A percentile compares a stretch with the other conserved stretches of the same genome.
Evolutionary conservation across 352 stramenopile genomes (phyloP).

Genomic region (Globisporangium paroecandrum): DNA sequence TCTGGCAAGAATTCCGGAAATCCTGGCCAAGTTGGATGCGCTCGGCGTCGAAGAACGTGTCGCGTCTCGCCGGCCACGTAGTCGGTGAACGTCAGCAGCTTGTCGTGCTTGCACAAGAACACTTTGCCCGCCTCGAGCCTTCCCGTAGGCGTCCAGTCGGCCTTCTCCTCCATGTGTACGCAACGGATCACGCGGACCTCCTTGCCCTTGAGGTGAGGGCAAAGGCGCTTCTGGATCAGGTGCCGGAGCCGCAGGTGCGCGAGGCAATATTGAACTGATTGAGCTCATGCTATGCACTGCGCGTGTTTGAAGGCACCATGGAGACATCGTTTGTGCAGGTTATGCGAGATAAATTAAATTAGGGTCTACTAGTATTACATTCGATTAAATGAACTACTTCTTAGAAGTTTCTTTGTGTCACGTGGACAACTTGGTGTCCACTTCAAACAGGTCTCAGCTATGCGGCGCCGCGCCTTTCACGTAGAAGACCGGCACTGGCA

Average conservation of each 20-base stretch:
- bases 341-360: no score
- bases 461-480: constrained; percentile 26
- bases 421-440: background rate
- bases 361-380: no score
- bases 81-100: constrained; percentile 54
- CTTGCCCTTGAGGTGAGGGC: constrained; percentile 59
- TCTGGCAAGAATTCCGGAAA: constrained; percentile 28
- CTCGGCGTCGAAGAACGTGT: constrained; percentile 58
- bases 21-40: constrained; percentile 31
- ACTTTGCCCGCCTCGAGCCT: constrained; percentile 58
- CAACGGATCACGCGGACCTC: constrained; percentile 46
- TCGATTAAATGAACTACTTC: no score
- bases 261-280: constrained; percentile 6
- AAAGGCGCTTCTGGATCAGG: constrained; percentile 65
- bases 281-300: no score
- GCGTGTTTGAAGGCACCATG: no score
- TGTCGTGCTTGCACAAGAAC: constrained; percentile 40
- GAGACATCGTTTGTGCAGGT: no score
- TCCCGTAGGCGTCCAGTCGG: constrained; percentile 39
- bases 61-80: constrained; percentile 54
- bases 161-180: constrained; percentile 2
- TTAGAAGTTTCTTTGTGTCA: no score
- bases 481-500: constrained; percentile 56
- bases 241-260: constrained; percentile 55
- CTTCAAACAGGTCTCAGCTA: constrained; percentile 2